phyloP scores from a whole-genome alignment of 2,329 filamentous ascomycete genomes.

The Alternaria longipes region DNA sequence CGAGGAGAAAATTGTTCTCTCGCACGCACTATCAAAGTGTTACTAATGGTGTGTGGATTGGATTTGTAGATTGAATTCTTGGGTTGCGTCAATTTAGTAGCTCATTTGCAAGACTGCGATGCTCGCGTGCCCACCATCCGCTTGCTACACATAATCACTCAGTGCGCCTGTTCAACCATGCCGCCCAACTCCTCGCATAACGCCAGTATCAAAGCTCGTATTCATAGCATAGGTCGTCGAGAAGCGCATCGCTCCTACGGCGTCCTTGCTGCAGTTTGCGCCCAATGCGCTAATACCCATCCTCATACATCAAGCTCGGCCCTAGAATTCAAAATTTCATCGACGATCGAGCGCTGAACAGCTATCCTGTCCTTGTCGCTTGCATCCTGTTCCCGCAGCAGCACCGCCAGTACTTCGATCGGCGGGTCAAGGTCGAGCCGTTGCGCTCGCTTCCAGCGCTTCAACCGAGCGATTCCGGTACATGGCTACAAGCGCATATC shows the following conservation, averaged over 20 bases:
- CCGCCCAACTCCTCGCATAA: constrained; percentile 6
- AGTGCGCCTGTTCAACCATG: not conserved
- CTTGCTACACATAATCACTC: not conserved
- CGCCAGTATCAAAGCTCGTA: not conserved
- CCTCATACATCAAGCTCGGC: constrained; percentile 49
- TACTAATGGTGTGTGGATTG: not conserved
- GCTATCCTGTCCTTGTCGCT: constrained; percentile 59
- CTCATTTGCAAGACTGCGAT: not conserved
- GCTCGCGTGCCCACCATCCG: constrained; percentile 14
- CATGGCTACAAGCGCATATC: constrained; percentile 70
- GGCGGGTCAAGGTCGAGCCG: constrained; percentile 85
- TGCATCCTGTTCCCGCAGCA: constrained; percentile 73
- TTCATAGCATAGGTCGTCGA: not conserved
- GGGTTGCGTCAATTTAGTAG: not conserved
- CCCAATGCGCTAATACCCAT: not conserved
- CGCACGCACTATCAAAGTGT: not conserved
- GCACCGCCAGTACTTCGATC: constrained; percentile 86
- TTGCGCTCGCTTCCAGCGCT: constrained; percentile 88
- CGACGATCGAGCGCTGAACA: constrained; percentile 76
- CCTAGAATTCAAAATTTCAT: constrained; percentile 67
- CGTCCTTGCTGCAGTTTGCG: not conserved
- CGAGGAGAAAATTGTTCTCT: not conserved
- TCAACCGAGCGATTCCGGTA: constrained; percentile 81
- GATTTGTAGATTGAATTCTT: not conserved
- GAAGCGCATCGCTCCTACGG: not conserved